Percentiles rank a stretch among this genome's conserved stretches.
Conservation (phyloP, 257 asterid genomes). For the Linderniella brevidens region DNA sequence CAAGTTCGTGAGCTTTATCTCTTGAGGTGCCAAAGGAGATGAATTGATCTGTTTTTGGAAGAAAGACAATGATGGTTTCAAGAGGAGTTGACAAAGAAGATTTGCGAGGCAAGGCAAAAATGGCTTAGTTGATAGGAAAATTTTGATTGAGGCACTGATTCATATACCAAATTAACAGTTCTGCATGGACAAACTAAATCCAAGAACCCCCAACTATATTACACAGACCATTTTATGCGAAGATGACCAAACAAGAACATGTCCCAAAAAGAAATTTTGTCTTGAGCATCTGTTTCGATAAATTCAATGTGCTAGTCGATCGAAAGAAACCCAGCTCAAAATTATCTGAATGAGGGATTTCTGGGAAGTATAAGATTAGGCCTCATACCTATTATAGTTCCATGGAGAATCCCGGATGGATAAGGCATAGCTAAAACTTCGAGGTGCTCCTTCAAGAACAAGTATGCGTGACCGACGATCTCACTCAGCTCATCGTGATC, state of each 20-base stretch:
- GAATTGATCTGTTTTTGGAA: slow-evolving; percentile 44
- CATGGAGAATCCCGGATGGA: slow-evolving; percentile 61
- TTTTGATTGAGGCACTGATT: too few species aligned
- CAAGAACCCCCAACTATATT: too few species aligned
- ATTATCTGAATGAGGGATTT: slow-evolving; percentile 4
- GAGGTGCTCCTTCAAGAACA: slow-evolving; percentile 73
- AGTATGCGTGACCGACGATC: slow-evolving; percentile 64
- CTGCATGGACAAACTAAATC: too few species aligned
- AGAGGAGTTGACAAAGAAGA: background rate
- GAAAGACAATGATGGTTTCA: slow-evolving; percentile 1
- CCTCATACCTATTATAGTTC: slow-evolving; percentile 44
- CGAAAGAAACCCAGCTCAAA: too few species aligned
- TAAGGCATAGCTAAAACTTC: slow-evolving; percentile 49
- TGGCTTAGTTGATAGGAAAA: too few species aligned
- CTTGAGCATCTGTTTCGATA: too few species aligned
- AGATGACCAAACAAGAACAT: too few species aligned
- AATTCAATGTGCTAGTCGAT: too few species aligned
- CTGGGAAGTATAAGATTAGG: slow-evolving; percentile 1
- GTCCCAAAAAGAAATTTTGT: too few species aligned
- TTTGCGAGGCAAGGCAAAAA: background rate
- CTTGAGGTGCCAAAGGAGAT: slow-evolving; percentile 62
- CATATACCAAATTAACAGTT: too few species aligned
- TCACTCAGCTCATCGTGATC: slow-evolving; percentile 43
- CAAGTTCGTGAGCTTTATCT: slow-evolving; percentile 53
- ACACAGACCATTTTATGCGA: too few species aligned